A percentile compares a stretch with the other conserved stretches of the same genome.
Evolutionary conservation across 441 rosid genomes (phyloP).

Genomic region (Pelargonium citronellum): DNA sequence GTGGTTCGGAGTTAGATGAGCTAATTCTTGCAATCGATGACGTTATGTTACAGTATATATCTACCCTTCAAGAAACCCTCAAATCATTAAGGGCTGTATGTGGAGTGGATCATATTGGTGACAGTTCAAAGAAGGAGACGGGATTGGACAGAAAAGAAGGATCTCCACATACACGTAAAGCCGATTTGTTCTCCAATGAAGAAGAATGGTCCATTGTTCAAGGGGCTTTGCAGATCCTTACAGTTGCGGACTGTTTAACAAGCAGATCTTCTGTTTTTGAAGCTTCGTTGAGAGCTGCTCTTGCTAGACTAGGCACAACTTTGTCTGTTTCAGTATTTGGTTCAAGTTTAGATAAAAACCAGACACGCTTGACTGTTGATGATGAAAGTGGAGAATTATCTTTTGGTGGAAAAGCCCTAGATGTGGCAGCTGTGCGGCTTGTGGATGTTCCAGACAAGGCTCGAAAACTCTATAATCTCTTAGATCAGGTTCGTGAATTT

Average conservation of each 20-base stretch:
- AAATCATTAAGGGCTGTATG: conserved; percentile 87
- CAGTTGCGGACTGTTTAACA: conserved; percentile 91
- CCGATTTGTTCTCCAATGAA: conserved; percentile 69
- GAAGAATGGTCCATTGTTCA: conserved; percentile 99
- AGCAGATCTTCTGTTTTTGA: conserved; percentile 94
- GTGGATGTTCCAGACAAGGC: conserved; percentile 86
- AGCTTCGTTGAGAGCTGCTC: conserved; percentile 86
- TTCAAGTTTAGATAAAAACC: conserved; percentile 68
- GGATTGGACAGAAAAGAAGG: conserved; percentile 74
- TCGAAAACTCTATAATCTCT: conserved; percentile 69
- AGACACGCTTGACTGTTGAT: conserved; percentile 38
- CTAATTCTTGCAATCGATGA: conserved; percentile 88
- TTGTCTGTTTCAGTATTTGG: conserved; percentile 72
- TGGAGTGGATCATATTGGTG: conserved; percentile 70
- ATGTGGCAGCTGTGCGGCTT: conserved; percentile 83
- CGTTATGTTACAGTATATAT: conserved; percentile 79
- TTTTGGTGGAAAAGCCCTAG: conserved; percentile 78
- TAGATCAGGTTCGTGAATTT: conserved; percentile 62
- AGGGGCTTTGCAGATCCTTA: conserved; percentile 91
- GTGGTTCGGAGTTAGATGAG: conserved; percentile 97
- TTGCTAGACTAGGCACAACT: conserved; percentile 83
- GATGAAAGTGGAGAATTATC: conserved; percentile 50
- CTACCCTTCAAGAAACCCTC: conserved; percentile 84
- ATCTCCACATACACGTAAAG: conserved; percentile 49
- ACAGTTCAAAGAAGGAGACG: conserved; percentile 53